Evolutionary conservation across 495 filamentous ascomycete genomes (phyloP), one percentile per base, ranked within the genome.

Genomic region (Penicillium flavigenum): DNA sequence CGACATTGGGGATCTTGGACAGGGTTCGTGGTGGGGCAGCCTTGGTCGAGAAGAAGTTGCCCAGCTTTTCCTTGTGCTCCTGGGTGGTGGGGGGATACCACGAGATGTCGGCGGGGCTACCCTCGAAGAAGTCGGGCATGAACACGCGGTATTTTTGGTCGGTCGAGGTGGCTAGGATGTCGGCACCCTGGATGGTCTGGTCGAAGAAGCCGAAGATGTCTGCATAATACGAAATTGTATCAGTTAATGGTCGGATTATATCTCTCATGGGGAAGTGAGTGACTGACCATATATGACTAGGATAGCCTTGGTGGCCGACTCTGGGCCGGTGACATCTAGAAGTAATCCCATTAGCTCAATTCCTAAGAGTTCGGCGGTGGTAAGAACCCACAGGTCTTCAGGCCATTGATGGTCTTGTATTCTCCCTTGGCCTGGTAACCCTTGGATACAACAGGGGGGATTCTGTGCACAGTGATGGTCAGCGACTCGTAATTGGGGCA

Each of bases 31-130:
- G 76, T 0, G 89, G 85, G 0, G 84, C 81, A 20, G 84, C 89
- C 61, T 83, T 76, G 60, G 81, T 88, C 54, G 78, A 67, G 78
- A 97, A 92, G 83, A 94, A 97, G 26, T 78, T 79, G 48, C 83
- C 82, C 7, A 98, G 76, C 57, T 81, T 83, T 77, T 89, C 69
- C 69, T 85, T 79, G 78, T 96, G 91, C 66, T 96, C 90, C 19
- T 86, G 76, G 47, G 77, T 96, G 71, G 89, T 79, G 20, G 92
- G 89, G 0, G 92, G 92, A 77, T 87, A 90, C 77, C 76, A 76
- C 46, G 69, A 66, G 52, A 72, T 73, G 27, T 75, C 65, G 47
- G 76, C 73, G 22, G 79, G 79, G 22, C 70, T 67, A 58, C 79
- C 80, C 46, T 81, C 69, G 66, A 83, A 83, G 63, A 83, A 82